These are phyloP conservation scores for Zygosaccharomyces bailii DNA, from an alignment of 805 yeast genomes.

Conservation along the genomic window DNA sequence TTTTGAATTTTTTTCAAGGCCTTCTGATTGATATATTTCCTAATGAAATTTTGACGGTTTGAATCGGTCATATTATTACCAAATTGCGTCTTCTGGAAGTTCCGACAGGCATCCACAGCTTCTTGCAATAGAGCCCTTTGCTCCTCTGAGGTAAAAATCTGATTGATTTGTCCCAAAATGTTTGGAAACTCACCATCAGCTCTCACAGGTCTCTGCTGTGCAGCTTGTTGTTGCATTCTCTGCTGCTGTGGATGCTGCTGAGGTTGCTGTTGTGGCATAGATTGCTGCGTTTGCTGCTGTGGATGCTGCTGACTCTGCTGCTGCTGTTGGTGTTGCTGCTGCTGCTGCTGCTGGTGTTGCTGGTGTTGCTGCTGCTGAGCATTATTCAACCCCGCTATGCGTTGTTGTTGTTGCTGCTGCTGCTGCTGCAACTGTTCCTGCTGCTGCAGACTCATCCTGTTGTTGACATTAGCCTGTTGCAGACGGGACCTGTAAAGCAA, in stretches of 20 bases:
- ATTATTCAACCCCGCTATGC: constrained; percentile 4
- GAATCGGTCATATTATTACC: constrained; percentile 31
- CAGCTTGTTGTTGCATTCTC: constrained; percentile 35
- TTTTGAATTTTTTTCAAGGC: constrained; percentile 36
- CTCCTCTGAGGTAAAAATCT: constrained; percentile 36
- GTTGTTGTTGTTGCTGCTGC: constrained; percentile 26
- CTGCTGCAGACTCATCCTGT: constrained; percentile 33
- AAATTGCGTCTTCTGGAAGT: constrained; percentile 34
- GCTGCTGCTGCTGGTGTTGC: constrained; percentile 26
- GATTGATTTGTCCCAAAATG: constrained; percentile 35
- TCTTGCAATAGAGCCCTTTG: constrained; percentile 36
- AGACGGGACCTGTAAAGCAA: constrained; percentile 47
- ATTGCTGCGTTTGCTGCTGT: constrained; percentile 34
- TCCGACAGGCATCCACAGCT: constrained; percentile 38
- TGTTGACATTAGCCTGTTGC: constrained; percentile 43
- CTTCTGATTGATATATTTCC: constrained; percentile 37
- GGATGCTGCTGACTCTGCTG: constrained; percentile 22
- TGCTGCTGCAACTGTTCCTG: constrained; percentile 29
- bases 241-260: constrained; percentile 28
- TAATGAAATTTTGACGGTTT: constrained; percentile 33
- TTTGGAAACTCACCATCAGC: constrained; percentile 34
- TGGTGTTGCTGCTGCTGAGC: constrained; percentile 25
- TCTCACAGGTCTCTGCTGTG: constrained; percentile 34
- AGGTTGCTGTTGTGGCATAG: constrained; percentile 22
- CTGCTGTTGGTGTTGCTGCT: constrained; percentile 25